Base-by-base conservation (phyloP, 306 rosid species). In the Castanea crenata region DNA sequence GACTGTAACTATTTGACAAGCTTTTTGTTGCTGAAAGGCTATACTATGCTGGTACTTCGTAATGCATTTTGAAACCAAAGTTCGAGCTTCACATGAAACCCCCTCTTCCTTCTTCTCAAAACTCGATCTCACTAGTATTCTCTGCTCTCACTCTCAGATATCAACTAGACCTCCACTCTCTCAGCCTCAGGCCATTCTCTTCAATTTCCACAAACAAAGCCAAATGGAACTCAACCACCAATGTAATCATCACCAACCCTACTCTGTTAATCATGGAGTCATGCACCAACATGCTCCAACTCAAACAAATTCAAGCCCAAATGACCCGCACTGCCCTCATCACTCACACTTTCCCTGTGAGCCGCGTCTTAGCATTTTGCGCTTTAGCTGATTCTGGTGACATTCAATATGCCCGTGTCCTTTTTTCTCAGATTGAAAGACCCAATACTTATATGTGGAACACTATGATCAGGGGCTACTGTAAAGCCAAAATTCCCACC, bases 361-460 rank as follows among this genome's bases (percentile, higher is more conserved):
- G 98, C 85, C 83, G 97, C 10, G 74, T 88, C 65, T 74, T 90
- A 23, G 97, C 98, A 7, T 93, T 93, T 83, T 91, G 94, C 23
- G 98, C 97, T 25, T 86, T 93, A 6, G 82, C 97, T 56, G 85
- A 85, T 46, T 56, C 81, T 49, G 94, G 93, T 3, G 88, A 89
- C 79, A 75, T 93, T 74, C 84, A 38, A 54, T 71, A 93, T 31
- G 91, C 93, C 5, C 84, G 13, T 65, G 5, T 69, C 19, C 55
- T 91, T 21, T 93, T 91, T 71, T 15, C 74, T 5, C 84, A 69
- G 2, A 55, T 91, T 23, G 78, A 81, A n/a, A 46, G 72, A 0
- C 93, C 94, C 85, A 93, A 93, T 32, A 88, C 92, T 38, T 93
- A 75, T 62, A 87, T 91, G 84, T 91, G 97, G 97, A 91, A 93